Evolutionary conservation across 768 basidiomycete genomes (phyloP).

Genomic region (Leucogyrophana mollusca): DNA sequence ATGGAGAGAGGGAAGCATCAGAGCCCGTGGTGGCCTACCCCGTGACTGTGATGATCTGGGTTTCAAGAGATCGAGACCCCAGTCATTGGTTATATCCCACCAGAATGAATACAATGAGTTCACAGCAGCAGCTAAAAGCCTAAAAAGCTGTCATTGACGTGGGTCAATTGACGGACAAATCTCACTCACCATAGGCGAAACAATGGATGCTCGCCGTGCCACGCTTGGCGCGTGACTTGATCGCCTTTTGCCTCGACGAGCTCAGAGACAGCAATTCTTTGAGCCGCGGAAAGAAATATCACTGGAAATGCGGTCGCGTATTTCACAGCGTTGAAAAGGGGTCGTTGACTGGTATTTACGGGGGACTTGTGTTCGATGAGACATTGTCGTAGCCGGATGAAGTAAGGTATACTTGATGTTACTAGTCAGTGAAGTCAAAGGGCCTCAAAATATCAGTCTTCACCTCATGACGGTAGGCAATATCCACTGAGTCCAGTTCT

Average conservation of each 20-base stretch:
- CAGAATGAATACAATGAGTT: slow-evolving; percentile 97
- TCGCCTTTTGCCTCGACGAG: slow-evolving; percentile 48
- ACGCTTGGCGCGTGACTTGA: slow-evolving; percentile 42
- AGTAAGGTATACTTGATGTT: slow-evolving; percentile 73
- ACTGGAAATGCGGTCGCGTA: slow-evolving; percentile 97
- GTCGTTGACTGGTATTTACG: slow-evolving; percentile 63
- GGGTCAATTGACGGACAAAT: neutral
- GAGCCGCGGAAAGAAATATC: slow-evolving; percentile 90
- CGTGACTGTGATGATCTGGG: slow-evolving; percentile 24
- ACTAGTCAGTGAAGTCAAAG: slow-evolving; percentile 1
- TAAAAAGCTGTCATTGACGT: slow-evolving; percentile 27
- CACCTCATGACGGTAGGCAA: slow-evolving; percentile 88
- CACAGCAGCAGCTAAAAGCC: slow-evolving; percentile 80
- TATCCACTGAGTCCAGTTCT: slow-evolving; percentile 71
- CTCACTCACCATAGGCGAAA: slow-evolving; percentile 79
- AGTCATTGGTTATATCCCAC: slow-evolving; percentile 99
- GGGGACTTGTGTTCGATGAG: slow-evolving; percentile 74
- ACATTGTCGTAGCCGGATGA: slow-evolving; percentile 93
- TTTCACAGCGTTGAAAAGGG: slow-evolving; percentile 90
- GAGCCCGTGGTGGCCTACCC: slow-evolving; percentile 39
- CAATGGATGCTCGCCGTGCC: slow-evolving; percentile 75
- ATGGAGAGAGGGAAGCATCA: slow-evolving; percentile 47
- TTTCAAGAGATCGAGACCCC: slow-evolving; percentile 83
- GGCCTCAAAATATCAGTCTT: slow-evolving; percentile 12
- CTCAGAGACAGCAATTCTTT: slow-evolving; percentile 68